These are phyloP conservation scores for Chloris gayana DNA, from an alignment of 176 grass and related monocot species.

Conservation along the genomic window DNA sequence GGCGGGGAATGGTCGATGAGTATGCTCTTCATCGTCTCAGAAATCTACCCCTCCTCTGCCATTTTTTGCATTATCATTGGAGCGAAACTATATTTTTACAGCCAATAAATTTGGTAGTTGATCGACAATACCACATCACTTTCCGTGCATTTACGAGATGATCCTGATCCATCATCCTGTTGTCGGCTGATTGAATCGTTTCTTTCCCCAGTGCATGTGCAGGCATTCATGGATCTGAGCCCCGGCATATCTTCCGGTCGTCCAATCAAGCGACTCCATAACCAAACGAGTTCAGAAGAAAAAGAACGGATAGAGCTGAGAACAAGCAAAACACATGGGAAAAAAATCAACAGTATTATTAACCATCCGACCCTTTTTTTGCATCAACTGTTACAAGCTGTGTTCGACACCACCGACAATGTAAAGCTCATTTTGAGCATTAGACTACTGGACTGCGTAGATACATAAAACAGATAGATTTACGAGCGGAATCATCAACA, in stretches of 20 bases:
- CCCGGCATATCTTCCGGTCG: neutral
- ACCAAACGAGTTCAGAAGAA: neutral
- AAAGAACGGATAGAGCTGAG: neutral
- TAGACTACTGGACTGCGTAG: neutral
- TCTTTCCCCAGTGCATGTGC: neutral
- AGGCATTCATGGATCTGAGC: neutral
- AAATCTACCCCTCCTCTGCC: no score
- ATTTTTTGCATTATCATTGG: no score
- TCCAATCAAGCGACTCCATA: neutral
- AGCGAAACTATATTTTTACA: neutral
- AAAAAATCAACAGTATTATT: conserved; percentile 14
- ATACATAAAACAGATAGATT: neutral
- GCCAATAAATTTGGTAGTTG: neutral
- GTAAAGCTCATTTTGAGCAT: neutral
- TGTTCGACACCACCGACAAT: neutral
- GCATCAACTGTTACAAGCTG: conserved; percentile 10
- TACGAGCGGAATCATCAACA: neutral
- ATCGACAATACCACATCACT: neutral
- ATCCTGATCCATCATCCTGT: neutral
- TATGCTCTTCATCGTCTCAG: no score
- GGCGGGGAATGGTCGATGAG: no score
- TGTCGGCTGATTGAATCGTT: no score
- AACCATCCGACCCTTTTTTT: neutral
- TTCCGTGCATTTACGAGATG: no score
- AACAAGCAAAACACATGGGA: neutral